phyloP scores from a whole-genome alignment of 345 rosid genomes.

The Murraya koenigii region DNA sequence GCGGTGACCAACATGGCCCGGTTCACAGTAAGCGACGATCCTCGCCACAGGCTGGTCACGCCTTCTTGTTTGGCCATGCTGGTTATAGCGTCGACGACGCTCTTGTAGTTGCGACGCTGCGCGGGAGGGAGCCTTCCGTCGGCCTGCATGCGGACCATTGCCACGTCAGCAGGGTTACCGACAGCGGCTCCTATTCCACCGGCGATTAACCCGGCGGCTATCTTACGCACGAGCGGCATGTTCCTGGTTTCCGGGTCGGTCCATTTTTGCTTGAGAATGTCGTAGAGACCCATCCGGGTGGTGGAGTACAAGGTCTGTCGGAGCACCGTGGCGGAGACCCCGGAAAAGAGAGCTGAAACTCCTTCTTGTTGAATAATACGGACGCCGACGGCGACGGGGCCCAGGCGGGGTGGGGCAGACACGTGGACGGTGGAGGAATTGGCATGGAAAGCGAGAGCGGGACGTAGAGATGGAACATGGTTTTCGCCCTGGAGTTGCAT shows the following conservation, averaged over 20 bases:
- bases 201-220: conserved; percentile 65
- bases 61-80: conserved; percentile 76
- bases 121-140: conserved; percentile 70
- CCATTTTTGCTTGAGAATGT: conserved; percentile 65
- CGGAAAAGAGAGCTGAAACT: conserved; percentile 62
- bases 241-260: conserved; percentile 57
- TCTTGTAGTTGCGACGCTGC: conserved; percentile 72
- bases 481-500: conserved; percentile 86
- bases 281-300: conserved; percentile 88
- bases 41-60: conserved; percentile 77
- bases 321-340: conserved; percentile 83
- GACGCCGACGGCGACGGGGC: conserved; percentile 55
- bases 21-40: conserved; percentile 74
- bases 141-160: conserved; percentile 94
- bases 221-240: conserved; percentile 53
- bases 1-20: conserved; percentile 90
- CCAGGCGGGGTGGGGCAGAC: conserved; percentile 45
- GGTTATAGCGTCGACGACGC: conserved; percentile 68
- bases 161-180: conserved; percentile 92
- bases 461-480: conserved; percentile 47
- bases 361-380: conserved; percentile 59
- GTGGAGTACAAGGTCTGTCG: conserved; percentile 85
- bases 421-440: conserved; percentile 21
- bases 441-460: conserved; percentile 59
- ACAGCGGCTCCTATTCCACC: conserved; percentile 82